phyloP scores from a whole-genome alignment of 2,329 filamentous ascomycete genomes.

The Fusarium subtropicale region DNA sequence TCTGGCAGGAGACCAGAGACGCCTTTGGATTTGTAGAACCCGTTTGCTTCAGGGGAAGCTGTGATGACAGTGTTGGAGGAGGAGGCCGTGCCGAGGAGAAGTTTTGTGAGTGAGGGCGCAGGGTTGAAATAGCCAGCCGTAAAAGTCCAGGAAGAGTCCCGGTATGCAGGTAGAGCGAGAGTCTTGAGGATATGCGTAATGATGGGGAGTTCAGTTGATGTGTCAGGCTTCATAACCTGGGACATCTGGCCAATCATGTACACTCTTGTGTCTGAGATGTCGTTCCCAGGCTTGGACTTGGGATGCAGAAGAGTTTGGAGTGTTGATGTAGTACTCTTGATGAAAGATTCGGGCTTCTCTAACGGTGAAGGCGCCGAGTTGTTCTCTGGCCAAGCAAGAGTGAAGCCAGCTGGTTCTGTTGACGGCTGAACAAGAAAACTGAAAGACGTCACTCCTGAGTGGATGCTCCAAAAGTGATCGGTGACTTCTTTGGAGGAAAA shows the following conservation, averaged over 20 bases:
- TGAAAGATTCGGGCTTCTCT: constrained; percentile 75
- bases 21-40: constrained; percentile 90
- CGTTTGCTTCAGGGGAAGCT: constrained; percentile 92
- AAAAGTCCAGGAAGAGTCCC: constrained; percentile 87
- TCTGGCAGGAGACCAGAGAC: constrained; percentile 90
- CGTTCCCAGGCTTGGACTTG: constrained; percentile 28
- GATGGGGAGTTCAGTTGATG: constrained; percentile 88
- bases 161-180: constrained; percentile 72
- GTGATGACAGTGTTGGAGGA: constrained; percentile 85
- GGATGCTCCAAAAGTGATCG: constrained; percentile 83
- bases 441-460: constrained; percentile 80
- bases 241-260: constrained; percentile 92
- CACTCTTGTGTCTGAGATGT: constrained; percentile 72
- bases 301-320: constrained; percentile 73
- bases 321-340: constrained; percentile 73
- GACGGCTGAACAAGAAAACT: constrained; percentile 83
- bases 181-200: constrained; percentile 79
- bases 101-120: constrained; percentile 81
- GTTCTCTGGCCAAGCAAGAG: constrained; percentile 76
- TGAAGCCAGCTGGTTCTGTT: constrained; percentile 66
- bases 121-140: constrained; percentile 99
- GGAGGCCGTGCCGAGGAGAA: constrained; percentile 80
- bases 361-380: constrained; percentile 84
- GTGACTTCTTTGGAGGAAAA: constrained; percentile 84
- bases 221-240: constrained; percentile 80